Evolutionary conservation across 768 basidiomycete genomes (phyloP).

Genomic region (Rhodotorula babjevae): DNA sequence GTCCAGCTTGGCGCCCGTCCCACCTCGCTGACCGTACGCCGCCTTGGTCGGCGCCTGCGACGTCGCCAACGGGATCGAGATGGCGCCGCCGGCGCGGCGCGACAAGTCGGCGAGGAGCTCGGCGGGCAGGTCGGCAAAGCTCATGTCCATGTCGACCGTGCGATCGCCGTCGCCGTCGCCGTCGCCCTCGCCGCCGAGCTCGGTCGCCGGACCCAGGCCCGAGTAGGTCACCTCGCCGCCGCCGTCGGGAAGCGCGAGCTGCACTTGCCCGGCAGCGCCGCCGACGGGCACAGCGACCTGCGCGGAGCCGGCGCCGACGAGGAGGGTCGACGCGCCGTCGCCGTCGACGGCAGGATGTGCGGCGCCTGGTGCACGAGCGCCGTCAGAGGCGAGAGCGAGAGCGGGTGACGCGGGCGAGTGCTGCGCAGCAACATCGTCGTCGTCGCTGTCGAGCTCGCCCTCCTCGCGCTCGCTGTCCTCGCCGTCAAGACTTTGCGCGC

Average conservation of each 20-base stretch:
- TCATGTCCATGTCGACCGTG: conserved; percentile 12
- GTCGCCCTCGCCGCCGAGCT: too few species aligned
- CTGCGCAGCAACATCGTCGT: neutral
- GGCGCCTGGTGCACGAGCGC: too few species aligned
- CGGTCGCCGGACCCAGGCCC: too few species aligned
- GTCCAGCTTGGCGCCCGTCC: neutral
- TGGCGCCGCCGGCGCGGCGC: neutral
- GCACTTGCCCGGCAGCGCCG: neutral
- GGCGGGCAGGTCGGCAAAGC: conserved; percentile 8
- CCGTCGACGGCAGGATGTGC: too few species aligned
- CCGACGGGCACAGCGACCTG: too few species aligned
- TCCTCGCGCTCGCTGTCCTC: conserved; percentile 18
- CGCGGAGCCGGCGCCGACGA: too few species aligned
- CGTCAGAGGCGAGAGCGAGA: too few species aligned
- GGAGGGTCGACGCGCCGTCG: too few species aligned
- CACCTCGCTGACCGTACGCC: conserved; percentile 12
- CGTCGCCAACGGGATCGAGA: neutral
- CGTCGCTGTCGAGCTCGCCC: conserved; percentile 8
- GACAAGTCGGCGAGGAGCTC: neutral
- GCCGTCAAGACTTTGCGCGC: neutral
- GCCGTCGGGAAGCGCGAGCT: neutral
- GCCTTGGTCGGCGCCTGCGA: neutral
- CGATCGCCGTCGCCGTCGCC: neutral
- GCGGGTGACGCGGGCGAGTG: too few species aligned
- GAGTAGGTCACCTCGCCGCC: too few species aligned